Evolutionary conservation across 2,329 filamentous ascomycete species (phyloP).

Genomic region (Didymella exigua): DNA sequence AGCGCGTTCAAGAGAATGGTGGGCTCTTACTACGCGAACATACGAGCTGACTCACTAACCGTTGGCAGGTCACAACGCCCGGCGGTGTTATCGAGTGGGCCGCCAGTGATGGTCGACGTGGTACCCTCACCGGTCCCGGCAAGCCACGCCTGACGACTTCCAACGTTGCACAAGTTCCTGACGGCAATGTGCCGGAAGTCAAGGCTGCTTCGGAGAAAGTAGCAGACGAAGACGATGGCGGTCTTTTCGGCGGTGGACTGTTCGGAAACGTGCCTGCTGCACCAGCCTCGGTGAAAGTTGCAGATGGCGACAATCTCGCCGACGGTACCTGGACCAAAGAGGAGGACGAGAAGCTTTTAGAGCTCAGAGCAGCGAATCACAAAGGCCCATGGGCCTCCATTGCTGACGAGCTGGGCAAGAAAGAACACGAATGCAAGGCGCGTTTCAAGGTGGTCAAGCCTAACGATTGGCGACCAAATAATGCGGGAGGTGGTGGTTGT

Average conservation of each 20-base stretch:
- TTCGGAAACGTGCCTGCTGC: not conserved
- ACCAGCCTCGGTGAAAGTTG: not conserved
- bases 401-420: conserved; percentile 36
- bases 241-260: not conserved
- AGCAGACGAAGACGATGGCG: not conserved
- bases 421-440: conserved; percentile 10
- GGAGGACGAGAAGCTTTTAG: conserved; percentile 50
- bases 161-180: conserved; percentile 22
- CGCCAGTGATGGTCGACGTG: conserved; percentile 43
- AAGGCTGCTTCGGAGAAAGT: conserved; percentile 1
- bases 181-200: not conserved
- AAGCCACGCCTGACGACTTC: conserved; percentile 22
- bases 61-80: conserved; percentile 24
- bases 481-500: conserved; percentile 16
- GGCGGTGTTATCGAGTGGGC: conserved; percentile 40
- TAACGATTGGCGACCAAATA: conserved; percentile 20
- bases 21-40: not conserved
- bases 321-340: conserved; percentile 34
- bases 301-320: not conserved
- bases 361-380: conserved; percentile 40
- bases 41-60: not conserved
- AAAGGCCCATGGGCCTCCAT: conserved; percentile 39
- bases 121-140: conserved; percentile 26
- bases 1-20: conserved; percentile 25
- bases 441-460: conserved; percentile 49